Conservation (phyloP, 2,329 filamentous ascomycete species). For the Cucurbitaria berberidis region DNA sequence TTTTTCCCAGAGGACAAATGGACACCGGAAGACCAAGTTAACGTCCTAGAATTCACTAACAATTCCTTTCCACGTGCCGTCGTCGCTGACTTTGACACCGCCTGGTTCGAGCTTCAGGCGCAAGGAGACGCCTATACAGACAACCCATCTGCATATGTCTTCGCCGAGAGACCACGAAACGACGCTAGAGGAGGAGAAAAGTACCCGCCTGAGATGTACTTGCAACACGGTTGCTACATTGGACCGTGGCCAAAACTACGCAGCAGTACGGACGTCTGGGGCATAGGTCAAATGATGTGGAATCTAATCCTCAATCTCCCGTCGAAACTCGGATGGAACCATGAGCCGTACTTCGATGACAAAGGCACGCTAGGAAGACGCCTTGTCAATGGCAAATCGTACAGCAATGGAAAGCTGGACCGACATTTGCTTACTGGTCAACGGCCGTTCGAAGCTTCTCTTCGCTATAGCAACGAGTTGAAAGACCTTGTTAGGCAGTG, state of each 20-base stretch:
- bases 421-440: not conserved
- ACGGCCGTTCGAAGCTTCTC: not conserved
- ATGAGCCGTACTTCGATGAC: not conserved
- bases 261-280: not conserved
- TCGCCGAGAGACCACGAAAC: not conserved
- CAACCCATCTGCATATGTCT: conserved; percentile 1
- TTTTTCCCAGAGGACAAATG: not conserved
- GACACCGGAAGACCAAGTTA: no score
- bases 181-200: not conserved
- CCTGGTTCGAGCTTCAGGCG: conserved; percentile 11
- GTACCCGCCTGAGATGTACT: not conserved
- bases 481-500: not conserved
- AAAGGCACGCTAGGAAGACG: not conserved
- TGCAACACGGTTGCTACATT: not conserved
- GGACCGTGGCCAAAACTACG: not conserved
- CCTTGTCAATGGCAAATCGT: not conserved
- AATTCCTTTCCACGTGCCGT: not conserved
- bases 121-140: conserved; percentile 4
- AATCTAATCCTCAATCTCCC: not conserved
- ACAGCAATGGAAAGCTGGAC: not conserved
- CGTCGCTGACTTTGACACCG: conserved; percentile 8
- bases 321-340: not conserved
- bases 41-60: not conserved
- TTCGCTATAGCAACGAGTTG: not conserved
- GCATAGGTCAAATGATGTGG: not conserved